These are phyloP conservation scores for Verticillium nonalfalfae DNA, from an alignment of 2,329 filamentous ascomycete species.

Conservation along the genomic window DNA sequence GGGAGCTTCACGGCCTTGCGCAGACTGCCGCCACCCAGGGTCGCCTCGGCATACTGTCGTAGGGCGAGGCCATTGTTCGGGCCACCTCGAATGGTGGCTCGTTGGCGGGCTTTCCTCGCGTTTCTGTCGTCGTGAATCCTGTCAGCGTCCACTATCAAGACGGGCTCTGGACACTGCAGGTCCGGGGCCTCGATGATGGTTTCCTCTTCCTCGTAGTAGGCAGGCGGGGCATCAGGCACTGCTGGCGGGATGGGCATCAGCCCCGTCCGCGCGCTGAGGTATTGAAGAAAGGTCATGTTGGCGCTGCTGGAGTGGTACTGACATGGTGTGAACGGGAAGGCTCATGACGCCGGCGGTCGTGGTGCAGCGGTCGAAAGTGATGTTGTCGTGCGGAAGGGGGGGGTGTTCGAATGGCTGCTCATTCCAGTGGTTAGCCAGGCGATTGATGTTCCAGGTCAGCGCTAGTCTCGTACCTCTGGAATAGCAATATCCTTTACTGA, in stretches of 20 bases:
- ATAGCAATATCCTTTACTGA: not conserved
- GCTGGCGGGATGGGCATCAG: conserved; percentile 6
- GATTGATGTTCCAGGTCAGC: conserved; percentile 15
- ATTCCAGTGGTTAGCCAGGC: conserved; percentile 37
- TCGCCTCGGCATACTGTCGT: conserved; percentile 96
- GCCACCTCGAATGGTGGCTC: conserved; percentile 77
- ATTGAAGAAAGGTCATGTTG: conserved; percentile 11
- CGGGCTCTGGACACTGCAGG: conserved; percentile 3
- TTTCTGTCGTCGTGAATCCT: conserved; percentile 49
- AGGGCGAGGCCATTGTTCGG: conserved; percentile 78
- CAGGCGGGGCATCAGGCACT: conserved; percentile 10
- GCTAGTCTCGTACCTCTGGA: not conserved
- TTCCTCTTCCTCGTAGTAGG: conserved; percentile 10
- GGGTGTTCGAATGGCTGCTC: conserved; percentile 12
- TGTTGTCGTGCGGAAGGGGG: not conserved
- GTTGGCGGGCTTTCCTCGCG: conserved; percentile 79
- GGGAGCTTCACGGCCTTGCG: conserved; percentile 95
- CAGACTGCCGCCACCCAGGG: conserved; percentile 87
- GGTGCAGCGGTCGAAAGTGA: conserved; percentile 4
- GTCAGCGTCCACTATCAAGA: conserved; percentile 21
- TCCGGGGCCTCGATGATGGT: conserved; percentile 10
- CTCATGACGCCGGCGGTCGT: conserved; percentile 1
- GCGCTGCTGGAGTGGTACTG: conserved; percentile 9
- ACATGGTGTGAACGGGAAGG: conserved; percentile 10
- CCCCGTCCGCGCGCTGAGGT: conserved; percentile 16